These are phyloP conservation scores for Pyrenochaeta sp. DNA, from an alignment of 2,329 filamentous ascomycete species.

Conservation along the genomic window DNA sequence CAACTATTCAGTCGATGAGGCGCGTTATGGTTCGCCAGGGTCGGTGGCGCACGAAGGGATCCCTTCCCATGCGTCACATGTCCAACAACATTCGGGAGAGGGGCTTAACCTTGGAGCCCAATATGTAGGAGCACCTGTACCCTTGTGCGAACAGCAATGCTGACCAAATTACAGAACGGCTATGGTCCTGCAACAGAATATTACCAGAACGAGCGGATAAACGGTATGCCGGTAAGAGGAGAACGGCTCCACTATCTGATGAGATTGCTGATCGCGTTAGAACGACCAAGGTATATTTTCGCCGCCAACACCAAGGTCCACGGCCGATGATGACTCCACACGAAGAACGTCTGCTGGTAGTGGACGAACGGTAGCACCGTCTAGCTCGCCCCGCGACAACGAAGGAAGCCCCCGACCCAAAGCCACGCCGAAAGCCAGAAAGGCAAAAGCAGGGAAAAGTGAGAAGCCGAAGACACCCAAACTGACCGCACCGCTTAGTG, in stretches of 20 bases:
- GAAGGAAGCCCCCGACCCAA: constrained; percentile 38
- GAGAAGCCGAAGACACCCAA: constrained; percentile 60
- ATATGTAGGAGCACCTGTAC: constrained; percentile 38
- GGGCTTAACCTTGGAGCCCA: constrained; percentile 39
- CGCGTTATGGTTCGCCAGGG: constrained; percentile 41
- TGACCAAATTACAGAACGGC: constrained; percentile 40
- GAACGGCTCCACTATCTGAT: not conserved
- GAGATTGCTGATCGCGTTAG: constrained; percentile 32
- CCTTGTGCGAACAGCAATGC: constrained; percentile 14
- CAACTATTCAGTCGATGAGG: constrained; percentile 48
- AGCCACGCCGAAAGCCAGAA: constrained; percentile 51
- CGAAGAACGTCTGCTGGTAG: constrained; percentile 53
- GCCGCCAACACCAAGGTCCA: constrained; percentile 56
- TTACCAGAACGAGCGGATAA: constrained; percentile 37
- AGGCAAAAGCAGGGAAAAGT: constrained; percentile 54
- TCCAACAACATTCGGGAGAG: constrained; percentile 28
- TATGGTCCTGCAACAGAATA: constrained; percentile 40
- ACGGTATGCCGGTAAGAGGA: constrained; percentile 35
- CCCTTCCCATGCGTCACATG: constrained; percentile 39
- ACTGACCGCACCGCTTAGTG: constrained; percentile 73
- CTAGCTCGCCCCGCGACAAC: constrained; percentile 32
- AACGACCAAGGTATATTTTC: constrained; percentile 39
- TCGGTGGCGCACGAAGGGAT: constrained; percentile 37
- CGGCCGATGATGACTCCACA: constrained; percentile 50
- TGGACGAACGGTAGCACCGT: constrained; percentile 31